Evolutionary conservation across 805 yeast species (phyloP).

Genomic region (Teunomyces tritomae): DNA sequence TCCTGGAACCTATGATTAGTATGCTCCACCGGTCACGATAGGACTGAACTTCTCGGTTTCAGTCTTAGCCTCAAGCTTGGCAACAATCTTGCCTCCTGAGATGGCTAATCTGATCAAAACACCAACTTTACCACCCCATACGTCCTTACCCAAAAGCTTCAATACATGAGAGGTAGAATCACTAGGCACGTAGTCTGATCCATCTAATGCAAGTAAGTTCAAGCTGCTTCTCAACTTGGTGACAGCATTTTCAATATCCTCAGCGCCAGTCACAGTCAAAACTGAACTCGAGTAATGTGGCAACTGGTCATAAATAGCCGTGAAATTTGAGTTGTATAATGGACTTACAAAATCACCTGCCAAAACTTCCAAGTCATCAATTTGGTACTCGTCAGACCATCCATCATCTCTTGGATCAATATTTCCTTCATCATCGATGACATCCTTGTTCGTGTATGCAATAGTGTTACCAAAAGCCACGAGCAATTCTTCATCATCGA

Average conservation of each 20-base stretch:
- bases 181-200: conserved; percentile 60
- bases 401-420: conserved; percentile 73
- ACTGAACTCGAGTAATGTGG: conserved; percentile 60
- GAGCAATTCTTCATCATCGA: conserved; percentile 36
- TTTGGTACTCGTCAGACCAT: conserved; percentile 88
- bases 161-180: conserved; percentile 66
- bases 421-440: conserved; percentile 67
- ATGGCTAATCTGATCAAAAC: conserved; percentile 47
- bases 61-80: conserved; percentile 51
- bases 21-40: conserved; percentile 44
- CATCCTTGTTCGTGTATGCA: conserved; percentile 74
- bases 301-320: conserved; percentile 70
- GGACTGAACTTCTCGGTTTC: conserved; percentile 49
- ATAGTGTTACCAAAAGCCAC: conserved; percentile 62
- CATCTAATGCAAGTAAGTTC: conserved; percentile 62
- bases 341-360: conserved; percentile 85
- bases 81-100: conserved; percentile 57
- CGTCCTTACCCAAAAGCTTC: conserved; percentile 79
- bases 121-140: conserved; percentile 58
- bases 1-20: conserved; percentile 2
- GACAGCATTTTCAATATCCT: conserved; percentile 41
- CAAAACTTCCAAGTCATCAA: conserved; percentile 70
- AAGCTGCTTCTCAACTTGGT: conserved; percentile 50
- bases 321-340: conserved; percentile 73
- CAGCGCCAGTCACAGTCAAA: conserved; percentile 54